Evolutionary conservation across 148 eudicot genomes (phyloP).

Genomic region (Vaccinium vitisidaea): DNA sequence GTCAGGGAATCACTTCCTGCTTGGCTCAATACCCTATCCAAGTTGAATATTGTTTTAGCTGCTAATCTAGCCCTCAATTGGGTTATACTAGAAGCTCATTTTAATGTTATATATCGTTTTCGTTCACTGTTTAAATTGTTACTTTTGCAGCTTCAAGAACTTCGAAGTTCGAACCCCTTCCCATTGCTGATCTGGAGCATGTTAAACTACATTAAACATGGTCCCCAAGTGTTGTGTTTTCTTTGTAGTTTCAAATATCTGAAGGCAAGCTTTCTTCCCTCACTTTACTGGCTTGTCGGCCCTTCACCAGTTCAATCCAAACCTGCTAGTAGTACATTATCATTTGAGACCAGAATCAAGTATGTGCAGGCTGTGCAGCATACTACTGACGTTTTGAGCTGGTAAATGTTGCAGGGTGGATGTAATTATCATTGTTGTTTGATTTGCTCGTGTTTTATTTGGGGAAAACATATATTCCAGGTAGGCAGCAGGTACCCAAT

Average conservation of each 20-base stretch:
- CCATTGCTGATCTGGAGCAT: neutral
- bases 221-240: neutral
- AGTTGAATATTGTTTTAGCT: neutral
- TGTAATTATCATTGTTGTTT: neutral
- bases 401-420: neutral
- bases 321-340: neutral
- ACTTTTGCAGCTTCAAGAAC: neutral
- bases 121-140: too few species aligned
- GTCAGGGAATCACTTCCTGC: neutral
- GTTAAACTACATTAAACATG: neutral
- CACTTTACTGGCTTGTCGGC: neutral
- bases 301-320: neutral
- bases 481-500: neutral
- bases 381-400: neutral
- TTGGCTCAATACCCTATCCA: neutral
- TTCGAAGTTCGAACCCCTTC: neutral
- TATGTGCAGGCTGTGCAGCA: too few species aligned
- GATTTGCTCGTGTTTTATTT: neutral
- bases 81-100: neutral
- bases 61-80: neutral
- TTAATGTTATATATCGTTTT: neutral
- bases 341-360: neutral
- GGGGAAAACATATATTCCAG: neutral
- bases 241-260: neutral
- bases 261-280: neutral